phyloP scores from a whole-genome alignment of 2,329 filamentous ascomycete species.

The Penicillium aurantiogriseum region DNA sequence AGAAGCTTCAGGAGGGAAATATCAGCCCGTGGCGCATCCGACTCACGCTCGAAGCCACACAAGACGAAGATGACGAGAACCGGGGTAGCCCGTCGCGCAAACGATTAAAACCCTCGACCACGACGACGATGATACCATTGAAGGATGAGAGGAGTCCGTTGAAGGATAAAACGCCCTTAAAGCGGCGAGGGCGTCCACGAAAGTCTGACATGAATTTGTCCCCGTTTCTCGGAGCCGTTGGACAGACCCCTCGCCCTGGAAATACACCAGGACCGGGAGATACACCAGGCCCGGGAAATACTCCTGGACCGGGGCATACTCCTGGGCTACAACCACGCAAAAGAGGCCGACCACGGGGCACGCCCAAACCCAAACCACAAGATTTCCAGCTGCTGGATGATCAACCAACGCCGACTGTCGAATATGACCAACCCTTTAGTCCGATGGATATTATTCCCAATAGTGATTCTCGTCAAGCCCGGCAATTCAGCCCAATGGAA shows the following conservation, averaged over 20 bases:
- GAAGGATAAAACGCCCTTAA: slow-evolving; percentile 40
- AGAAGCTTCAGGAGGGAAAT: slow-evolving; percentile 42
- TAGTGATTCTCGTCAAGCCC: slow-evolving; percentile 20
- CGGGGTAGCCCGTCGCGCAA: slow-evolving; percentile 33
- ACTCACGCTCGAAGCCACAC: slow-evolving; percentile 49
- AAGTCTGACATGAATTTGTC: slow-evolving; percentile 44
- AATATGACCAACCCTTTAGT: slow-evolving; percentile 15
- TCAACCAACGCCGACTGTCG: slow-evolving; percentile 13
- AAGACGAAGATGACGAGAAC: slow-evolving; percentile 41
- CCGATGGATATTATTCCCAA: slow-evolving; percentile 31
- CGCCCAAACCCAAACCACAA: slow-evolving; percentile 18
- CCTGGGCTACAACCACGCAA: slow-evolving; percentile 32
- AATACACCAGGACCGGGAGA: slow-evolving; percentile 33
- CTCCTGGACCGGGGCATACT: slow-evolving; percentile 28
- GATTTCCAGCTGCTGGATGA: slow-evolving; percentile 21
- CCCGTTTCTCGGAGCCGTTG: slow-evolving; percentile 33
- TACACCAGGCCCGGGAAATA: slow-evolving; percentile 31
- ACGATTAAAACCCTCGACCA: slow-evolving; percentile 32
- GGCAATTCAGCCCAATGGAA: slow-evolving; percentile 17
- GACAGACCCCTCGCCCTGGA: slow-evolving; percentile 15
- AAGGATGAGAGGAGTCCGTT: slow-evolving; percentile 36
- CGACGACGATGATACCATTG: slow-evolving; percentile 44
- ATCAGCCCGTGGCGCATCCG: slow-evolving; percentile 50
- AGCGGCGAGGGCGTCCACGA: slow-evolving; percentile 43
- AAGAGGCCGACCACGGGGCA: slow-evolving; percentile 38